Evolutionary conservation across 768 basidiomycete species (phyloP).

Genomic region (Chalciporus piperatus): DNA sequence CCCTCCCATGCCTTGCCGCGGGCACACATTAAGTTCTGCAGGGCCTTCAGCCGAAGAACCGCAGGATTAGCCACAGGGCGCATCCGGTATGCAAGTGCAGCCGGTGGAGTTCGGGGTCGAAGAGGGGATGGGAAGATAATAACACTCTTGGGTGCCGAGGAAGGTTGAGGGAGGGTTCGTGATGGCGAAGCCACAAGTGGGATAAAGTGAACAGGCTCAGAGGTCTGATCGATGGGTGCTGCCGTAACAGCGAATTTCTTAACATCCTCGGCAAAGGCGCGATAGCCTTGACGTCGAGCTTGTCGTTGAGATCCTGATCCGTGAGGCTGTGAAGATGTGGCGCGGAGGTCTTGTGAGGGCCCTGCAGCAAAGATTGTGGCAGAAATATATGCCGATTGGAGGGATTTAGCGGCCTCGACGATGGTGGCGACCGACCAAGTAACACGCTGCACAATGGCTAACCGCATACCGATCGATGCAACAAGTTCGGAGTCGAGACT

Average conservation of each 20-base stretch:
- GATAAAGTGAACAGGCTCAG: slow-evolving; percentile 38
- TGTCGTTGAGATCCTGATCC: slow-evolving; percentile 12
- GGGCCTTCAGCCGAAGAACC: slow-evolving; percentile 55
- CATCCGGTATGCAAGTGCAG: slow-evolving; percentile 41
- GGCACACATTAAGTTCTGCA: slow-evolving; percentile 51
- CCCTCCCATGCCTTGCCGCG: slow-evolving; percentile 48
- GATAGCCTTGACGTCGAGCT: slow-evolving; percentile 38
- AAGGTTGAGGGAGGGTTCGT: slow-evolving; percentile 24
- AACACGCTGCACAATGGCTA: slow-evolving; percentile 26
- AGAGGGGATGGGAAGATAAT: slow-evolving; percentile 41
- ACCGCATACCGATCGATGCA: slow-evolving; percentile 9
- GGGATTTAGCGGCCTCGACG: slow-evolving; percentile 50
- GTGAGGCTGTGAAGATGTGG: slow-evolving; percentile 16
- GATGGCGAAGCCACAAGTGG: slow-evolving; percentile 37
- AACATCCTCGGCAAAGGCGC: slow-evolving; percentile 43
- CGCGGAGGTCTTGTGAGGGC: slow-evolving; percentile 21
- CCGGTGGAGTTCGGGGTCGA: slow-evolving; percentile 37
- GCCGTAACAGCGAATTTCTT: slow-evolving; percentile 35
- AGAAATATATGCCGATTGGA: slow-evolving; percentile 58
- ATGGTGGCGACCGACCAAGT: slow-evolving; percentile 40
- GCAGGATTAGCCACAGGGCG: slow-evolving; percentile 61
- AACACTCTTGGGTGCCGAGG: slow-evolving; percentile 34
- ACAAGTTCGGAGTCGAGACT: not conserved
- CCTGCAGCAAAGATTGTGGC: slow-evolving; percentile 49
- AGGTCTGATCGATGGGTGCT: slow-evolving; percentile 9